Evolutionary conservation across 1,284 basidiomycete species (phyloP).

Genomic region (Cryptococcus hybrid): DNA sequence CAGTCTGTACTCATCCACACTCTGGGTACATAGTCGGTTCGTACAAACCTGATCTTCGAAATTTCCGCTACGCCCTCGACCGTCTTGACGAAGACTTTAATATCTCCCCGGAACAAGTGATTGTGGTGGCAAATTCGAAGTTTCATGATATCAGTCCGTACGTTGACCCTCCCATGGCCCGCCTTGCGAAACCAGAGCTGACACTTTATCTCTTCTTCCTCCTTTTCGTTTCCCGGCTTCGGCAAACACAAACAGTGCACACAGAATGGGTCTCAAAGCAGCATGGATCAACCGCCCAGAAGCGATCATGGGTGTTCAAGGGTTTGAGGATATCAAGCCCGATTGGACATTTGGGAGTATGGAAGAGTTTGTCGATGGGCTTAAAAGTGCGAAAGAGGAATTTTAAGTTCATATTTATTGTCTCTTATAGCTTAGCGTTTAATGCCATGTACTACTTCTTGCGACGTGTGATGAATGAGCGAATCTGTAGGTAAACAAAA

Average conservation of each 20-base stretch:
- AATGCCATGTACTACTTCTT: no score
- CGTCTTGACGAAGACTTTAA: slow-evolving; percentile 24
- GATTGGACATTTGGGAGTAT: slow-evolving; percentile 21
- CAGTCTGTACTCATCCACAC: no score
- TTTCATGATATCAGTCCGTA: slow-evolving; percentile 33
- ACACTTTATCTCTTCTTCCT: background rate
- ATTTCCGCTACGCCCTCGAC: slow-evolving; percentile 35
- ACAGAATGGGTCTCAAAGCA: slow-evolving; percentile 30
- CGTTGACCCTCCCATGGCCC: slow-evolving; percentile 2
- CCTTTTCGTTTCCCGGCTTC: background rate
- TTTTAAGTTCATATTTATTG: background rate
- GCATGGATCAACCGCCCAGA: slow-evolving; percentile 32
- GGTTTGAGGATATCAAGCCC: slow-evolving; percentile 10
- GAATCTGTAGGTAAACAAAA: background rate
- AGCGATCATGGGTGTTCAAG: slow-evolving; percentile 21
- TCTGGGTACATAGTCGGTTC: slow-evolving; percentile 15
- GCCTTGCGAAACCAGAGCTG: no score
- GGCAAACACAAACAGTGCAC: slow-evolving; percentile 15
- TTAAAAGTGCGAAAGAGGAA: slow-evolving; percentile 6
- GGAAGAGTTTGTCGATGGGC: slow-evolving; percentile 20
- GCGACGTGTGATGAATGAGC: background rate
- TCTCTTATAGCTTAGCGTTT: no score
- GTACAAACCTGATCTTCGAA: slow-evolving; percentile 35
- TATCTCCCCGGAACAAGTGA: slow-evolving; percentile 24
- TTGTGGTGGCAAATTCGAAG: slow-evolving; percentile 34